These are phyloP conservation scores for Chaetomiaceae sp. DNA, from an alignment of 2,329 filamentous ascomycete species.

Conservation along the genomic window DNA sequence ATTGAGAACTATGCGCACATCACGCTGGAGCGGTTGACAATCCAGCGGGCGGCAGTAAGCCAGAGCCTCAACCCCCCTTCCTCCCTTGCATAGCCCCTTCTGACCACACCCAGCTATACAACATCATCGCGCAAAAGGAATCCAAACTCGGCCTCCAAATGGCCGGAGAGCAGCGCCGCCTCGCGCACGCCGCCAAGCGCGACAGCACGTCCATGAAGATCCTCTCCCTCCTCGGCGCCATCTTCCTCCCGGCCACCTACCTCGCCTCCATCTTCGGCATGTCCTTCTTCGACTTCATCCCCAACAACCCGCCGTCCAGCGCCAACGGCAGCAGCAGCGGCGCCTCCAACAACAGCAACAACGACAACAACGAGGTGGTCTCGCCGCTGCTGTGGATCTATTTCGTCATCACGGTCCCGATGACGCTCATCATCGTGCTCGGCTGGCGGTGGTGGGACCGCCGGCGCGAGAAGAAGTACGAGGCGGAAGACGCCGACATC, in stretches of 20 bases:
- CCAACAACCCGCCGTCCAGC: too few species aligned
- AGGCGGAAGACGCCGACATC: conserved; percentile 44
- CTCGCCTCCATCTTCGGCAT: conserved; percentile 59
- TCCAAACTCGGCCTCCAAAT: conserved; percentile 59
- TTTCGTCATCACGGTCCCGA: conserved; percentile 53
- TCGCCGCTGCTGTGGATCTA: conserved; percentile 55
- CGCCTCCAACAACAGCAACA: background rate
- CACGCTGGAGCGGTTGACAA: conserved; percentile 53
- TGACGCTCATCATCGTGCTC: conserved; percentile 49
- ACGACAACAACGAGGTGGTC: conserved; percentile 28
- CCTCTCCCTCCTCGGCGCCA: conserved; percentile 55
- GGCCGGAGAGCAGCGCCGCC: conserved; percentile 52
- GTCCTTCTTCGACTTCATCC: conserved; percentile 60
- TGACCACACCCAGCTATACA: conserved; percentile 47
- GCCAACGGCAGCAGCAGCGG: too few species aligned
- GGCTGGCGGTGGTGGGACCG: conserved; percentile 51
- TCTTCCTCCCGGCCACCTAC: conserved; percentile 58
- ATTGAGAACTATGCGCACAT: conserved; percentile 58
- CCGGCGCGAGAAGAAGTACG: conserved; percentile 43
- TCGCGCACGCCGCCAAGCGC: conserved; percentile 54
- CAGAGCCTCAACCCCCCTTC: background rate
- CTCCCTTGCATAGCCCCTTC: background rate
- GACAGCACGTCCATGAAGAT: conserved; percentile 62
- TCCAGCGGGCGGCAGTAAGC: conserved; percentile 55
- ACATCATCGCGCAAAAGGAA: conserved; percentile 60